Conservation (phyloP, 345 rosid genomes). For the Rhodamnia argentea region DNA sequence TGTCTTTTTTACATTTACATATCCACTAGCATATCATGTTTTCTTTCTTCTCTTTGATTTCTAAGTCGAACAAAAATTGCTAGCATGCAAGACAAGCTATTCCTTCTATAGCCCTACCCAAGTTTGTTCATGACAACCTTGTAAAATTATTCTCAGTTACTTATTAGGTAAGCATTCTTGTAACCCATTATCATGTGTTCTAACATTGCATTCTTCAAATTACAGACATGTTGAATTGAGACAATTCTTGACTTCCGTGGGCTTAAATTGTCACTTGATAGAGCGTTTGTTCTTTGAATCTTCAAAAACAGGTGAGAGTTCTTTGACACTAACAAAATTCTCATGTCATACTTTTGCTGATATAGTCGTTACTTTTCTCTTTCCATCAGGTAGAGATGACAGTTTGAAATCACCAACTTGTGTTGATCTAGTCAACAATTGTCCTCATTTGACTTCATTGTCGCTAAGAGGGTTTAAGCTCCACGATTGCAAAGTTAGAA, state of each 20-base stretch:
- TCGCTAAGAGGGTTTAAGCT: conserved; percentile 83
- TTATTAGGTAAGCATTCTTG: background rate
- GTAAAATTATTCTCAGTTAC: background rate
- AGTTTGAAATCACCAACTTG: conserved; percentile 51
- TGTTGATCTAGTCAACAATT: conserved; percentile 53
- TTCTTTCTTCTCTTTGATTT: background rate
- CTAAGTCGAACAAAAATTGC: background rate
- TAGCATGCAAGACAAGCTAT: background rate
- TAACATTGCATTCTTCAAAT: background rate
- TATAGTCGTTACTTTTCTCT: background rate
- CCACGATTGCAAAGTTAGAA: conserved; percentile 45
- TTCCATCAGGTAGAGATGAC: conserved; percentile 55
- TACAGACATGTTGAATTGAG: conserved; percentile 57
- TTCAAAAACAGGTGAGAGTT: conserved; percentile 46
- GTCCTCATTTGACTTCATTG: conserved; percentile 62
- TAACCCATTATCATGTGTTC: background rate
- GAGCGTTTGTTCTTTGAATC: conserved; percentile 71
- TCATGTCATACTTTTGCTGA: conserved; percentile 7
- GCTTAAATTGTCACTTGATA: conserved; percentile 49
- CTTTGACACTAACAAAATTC: background rate
- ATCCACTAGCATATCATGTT: background rate
- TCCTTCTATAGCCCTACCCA: background rate
- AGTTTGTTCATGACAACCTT: background rate
- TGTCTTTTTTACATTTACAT: background rate
- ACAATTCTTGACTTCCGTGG: conserved; percentile 49